Evolutionary conservation across 2,329 filamentous ascomycete genomes (phyloP).

Genomic region (Trichophyton verrucosum): DNA sequence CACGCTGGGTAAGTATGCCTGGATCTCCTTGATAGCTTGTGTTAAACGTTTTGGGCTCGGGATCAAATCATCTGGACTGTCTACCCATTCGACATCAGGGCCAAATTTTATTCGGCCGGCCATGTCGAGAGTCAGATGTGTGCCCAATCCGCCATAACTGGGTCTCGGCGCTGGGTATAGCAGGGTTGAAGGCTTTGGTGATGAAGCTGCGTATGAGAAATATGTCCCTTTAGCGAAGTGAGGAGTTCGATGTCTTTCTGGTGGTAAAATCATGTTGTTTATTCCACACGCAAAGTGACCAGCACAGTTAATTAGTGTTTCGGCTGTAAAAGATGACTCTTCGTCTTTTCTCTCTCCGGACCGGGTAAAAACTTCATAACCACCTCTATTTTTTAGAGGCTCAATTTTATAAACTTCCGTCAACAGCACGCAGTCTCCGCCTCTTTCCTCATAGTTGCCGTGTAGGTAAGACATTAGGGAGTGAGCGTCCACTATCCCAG

Average conservation of each 20-base stretch:
- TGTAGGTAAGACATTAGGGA: slow-evolving; percentile 68
- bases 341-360: slow-evolving; percentile 28
- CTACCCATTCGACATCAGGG: slow-evolving; percentile 90
- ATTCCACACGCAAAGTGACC: slow-evolving; percentile 65
- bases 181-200: slow-evolving; percentile 56
- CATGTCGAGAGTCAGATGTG: slow-evolving; percentile 86
- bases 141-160: slow-evolving; percentile 78
- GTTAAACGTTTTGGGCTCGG: slow-evolving; percentile 52
- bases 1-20: slow-evolving; percentile 63
- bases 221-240: slow-evolving; percentile 93
- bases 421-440: slow-evolving; percentile 60
- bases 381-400: slow-evolving; percentile 45
- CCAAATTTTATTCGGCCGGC: slow-evolving; percentile 76
- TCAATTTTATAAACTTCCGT: slow-evolving; percentile 52
- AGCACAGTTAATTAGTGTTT: slow-evolving; percentile 72
- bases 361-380: slow-evolving; percentile 56
- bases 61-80: slow-evolving; percentile 54
- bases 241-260: slow-evolving; percentile 43
- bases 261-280: slow-evolving; percentile 63
- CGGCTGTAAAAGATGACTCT: slow-evolving; percentile 50
- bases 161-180: slow-evolving; percentile 80
- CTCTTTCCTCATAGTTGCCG: slow-evolving; percentile 62
- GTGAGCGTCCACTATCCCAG: slow-evolving; percentile 85
- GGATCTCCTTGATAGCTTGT: slow-evolving; percentile 61
- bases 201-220: slow-evolving; percentile 63